A percentile compares a stretch with the other conserved stretches of the same genome.
These are phyloP conservation scores for Colletotrichum caudatum DNA, from an alignment of 2,329 filamentous ascomycete genomes.

Conservation along the genomic window DNA sequence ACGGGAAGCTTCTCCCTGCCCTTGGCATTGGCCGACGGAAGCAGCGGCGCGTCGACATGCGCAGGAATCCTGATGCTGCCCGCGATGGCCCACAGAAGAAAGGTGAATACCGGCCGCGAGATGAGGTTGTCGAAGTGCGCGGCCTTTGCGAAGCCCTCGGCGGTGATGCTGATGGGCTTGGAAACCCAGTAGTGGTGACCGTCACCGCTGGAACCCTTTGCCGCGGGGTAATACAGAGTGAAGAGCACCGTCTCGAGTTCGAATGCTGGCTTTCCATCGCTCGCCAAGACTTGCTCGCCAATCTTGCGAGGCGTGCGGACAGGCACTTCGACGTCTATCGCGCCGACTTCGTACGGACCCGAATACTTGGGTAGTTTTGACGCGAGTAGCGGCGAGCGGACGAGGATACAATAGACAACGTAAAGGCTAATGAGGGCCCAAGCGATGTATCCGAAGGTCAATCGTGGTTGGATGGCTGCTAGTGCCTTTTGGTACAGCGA, in stretches of 20 bases:
- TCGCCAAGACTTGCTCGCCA: slow-evolving; percentile 51
- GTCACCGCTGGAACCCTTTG: slow-evolving; percentile 45
- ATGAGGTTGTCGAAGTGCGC: slow-evolving; percentile 58
- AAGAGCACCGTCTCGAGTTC: slow-evolving; percentile 62
- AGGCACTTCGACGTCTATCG: slow-evolving; percentile 61
- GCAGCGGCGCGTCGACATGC: slow-evolving; percentile 59
- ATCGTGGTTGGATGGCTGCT: slow-evolving; percentile 48
- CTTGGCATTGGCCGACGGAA: slow-evolving; percentile 44
- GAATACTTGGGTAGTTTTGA: slow-evolving; percentile 58
- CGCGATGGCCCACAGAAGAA: slow-evolving; percentile 56
- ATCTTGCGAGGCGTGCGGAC: slow-evolving; percentile 50
- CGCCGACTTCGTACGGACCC: slow-evolving; percentile 59
- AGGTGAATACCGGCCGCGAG: slow-evolving; percentile 57
- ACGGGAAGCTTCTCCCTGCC: slow-evolving; percentile 53
- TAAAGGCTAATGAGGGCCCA: slow-evolving; percentile 50
- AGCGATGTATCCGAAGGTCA: slow-evolving; percentile 52
- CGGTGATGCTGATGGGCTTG: slow-evolving; percentile 57
- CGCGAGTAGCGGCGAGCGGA: slow-evolving; percentile 57
- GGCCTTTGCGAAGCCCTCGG: slow-evolving; percentile 60
- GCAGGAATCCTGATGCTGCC: slow-evolving; percentile 62
- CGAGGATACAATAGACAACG: slow-evolving; percentile 54
- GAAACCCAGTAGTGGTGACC: slow-evolving; percentile 59
- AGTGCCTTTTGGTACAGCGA: slow-evolving; percentile 1
- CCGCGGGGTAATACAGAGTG: slow-evolving; percentile 62
- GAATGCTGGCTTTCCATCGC: slow-evolving; percentile 55